Evolutionary conservation across 1,284 basidiomycete genomes (phyloP).

Genomic region (Phylloporus sp.): DNA sequence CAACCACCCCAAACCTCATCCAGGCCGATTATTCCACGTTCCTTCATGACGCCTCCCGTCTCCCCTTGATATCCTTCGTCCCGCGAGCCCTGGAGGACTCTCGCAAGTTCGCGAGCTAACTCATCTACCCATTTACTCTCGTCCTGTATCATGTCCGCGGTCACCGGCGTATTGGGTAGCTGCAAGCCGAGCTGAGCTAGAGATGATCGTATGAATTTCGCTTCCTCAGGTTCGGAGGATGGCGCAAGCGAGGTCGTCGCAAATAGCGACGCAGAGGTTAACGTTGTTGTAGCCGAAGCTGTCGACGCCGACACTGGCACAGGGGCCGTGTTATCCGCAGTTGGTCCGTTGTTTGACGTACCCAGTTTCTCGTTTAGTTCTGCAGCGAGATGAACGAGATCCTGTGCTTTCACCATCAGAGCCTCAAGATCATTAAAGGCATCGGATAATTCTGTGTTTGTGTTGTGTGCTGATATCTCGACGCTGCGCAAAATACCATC

Average conservation of each 20-base stretch:
- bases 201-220: conserved; percentile 86
- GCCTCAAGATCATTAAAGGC: conserved; percentile 91
- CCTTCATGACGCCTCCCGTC: conserved; percentile 61
- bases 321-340: conserved; percentile 1
- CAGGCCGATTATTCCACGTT: conserved; percentile 81
- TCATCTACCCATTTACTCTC: conserved; percentile 83
- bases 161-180: conserved; percentile 79
- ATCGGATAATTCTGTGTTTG: conserved; percentile 72
- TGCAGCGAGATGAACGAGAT: conserved; percentile 91
- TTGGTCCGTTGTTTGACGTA: conserved; percentile 44
- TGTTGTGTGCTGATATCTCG: conserved; percentile 66
- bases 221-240: conserved; percentile 71
- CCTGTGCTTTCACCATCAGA: conserved; percentile 89
- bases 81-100: conserved; percentile 64
- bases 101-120: conserved; percentile 83
- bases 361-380: conserved; percentile 87
- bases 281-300: conserved; percentile 20
- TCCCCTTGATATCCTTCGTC: conserved; percentile 14
- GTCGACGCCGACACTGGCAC: conserved; percentile 17
- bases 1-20: conserved; percentile 98
- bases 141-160: conserved; percentile 88
- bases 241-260: conserved; percentile 34
- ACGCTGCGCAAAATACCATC: conserved; percentile 82
- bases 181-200: conserved; percentile 88
- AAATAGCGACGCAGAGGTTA: conserved; percentile 28